Conservation (phyloP, 2,329 filamentous ascomycete genomes). For the Nemania sp. region DNA sequence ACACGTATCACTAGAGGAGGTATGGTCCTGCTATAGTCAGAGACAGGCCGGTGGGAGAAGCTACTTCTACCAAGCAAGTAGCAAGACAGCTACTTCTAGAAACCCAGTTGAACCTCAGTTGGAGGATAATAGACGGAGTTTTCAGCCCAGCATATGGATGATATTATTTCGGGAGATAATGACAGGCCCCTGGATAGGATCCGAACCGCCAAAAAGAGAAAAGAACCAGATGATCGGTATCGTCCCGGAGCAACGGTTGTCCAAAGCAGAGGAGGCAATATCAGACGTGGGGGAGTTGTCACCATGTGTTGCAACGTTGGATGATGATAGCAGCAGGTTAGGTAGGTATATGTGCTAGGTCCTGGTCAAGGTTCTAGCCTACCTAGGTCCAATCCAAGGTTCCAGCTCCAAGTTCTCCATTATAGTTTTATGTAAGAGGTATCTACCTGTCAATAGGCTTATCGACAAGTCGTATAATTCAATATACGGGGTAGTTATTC, state of each 20-base stretch:
- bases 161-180: constrained; percentile 12
- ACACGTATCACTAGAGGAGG: not conserved
- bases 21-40: not conserved
- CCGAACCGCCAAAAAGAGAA: constrained; percentile 4
- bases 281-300: constrained; percentile 28
- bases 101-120: constrained; percentile 3
- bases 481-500: constrained; percentile 4
- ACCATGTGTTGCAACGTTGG: constrained; percentile 17
- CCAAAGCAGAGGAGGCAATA: constrained; percentile 16
- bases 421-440: no score
- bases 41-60: constrained; percentile 9
- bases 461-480: not conserved
- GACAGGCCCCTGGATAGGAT: not conserved
- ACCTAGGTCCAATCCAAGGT: not conserved
- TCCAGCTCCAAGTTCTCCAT: not conserved
- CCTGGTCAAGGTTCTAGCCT: constrained; percentile 1
- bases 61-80: constrained; percentile 18
- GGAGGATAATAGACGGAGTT: constrained; percentile 9
- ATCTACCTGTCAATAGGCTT: not conserved
- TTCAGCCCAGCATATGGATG: constrained; percentile 10
- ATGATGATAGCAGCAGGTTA: constrained; percentile 12
- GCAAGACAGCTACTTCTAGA: constrained; percentile 15
- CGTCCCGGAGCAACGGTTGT: not conserved
- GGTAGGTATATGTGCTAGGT: not conserved
- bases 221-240: not conserved